Percentiles rank a stretch among this genome's conserved stretches.
Conservation (phyloP, 495 filamentous ascomycete genomes). For the Apodospora peruviana region DNA sequence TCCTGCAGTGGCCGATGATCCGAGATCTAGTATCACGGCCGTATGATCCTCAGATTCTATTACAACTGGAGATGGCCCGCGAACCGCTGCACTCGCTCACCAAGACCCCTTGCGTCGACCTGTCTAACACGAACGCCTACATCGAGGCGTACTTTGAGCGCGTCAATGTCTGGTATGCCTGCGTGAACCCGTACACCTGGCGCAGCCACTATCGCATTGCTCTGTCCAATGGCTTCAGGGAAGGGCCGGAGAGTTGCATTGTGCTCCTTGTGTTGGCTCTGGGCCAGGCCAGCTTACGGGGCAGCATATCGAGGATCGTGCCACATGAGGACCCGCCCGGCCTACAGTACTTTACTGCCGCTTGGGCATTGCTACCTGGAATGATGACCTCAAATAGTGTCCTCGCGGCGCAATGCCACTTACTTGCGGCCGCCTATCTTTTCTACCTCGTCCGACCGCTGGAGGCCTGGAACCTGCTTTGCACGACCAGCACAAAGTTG, state of each 20-base stretch:
- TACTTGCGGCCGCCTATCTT: conserved; percentile 72
- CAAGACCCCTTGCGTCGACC: conserved; percentile 56
- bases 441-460: conserved; percentile 77
- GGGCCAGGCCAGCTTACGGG: conserved; percentile 62
- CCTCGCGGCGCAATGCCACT: conserved; percentile 69
- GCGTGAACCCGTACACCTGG: conserved; percentile 80
- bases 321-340: conserved; percentile 68
- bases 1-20: conserved; percentile 76
- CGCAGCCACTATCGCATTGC: conserved; percentile 67
- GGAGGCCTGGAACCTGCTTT: conserved; percentile 76
- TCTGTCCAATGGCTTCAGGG: conserved; percentile 63
- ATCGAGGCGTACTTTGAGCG: conserved; percentile 72
- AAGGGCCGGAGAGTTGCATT: conserved; percentile 75
- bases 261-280: conserved; percentile 75
- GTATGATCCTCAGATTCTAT: conserved; percentile 70
- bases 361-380: conserved; percentile 69
- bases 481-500: conserved; percentile 72
- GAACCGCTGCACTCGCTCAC: conserved; percentile 64
- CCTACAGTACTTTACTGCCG: conserved; percentile 73
- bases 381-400: conserved; percentile 76
- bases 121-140: conserved; percentile 69
- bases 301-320: conserved; percentile 68
- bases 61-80: conserved; percentile 77
- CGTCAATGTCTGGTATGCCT: conserved; percentile 81
- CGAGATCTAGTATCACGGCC: conserved; percentile 67